phyloP scores from a whole-genome alignment of 495 filamentous ascomycete species.

The Lichenothelia convexa region DNA sequence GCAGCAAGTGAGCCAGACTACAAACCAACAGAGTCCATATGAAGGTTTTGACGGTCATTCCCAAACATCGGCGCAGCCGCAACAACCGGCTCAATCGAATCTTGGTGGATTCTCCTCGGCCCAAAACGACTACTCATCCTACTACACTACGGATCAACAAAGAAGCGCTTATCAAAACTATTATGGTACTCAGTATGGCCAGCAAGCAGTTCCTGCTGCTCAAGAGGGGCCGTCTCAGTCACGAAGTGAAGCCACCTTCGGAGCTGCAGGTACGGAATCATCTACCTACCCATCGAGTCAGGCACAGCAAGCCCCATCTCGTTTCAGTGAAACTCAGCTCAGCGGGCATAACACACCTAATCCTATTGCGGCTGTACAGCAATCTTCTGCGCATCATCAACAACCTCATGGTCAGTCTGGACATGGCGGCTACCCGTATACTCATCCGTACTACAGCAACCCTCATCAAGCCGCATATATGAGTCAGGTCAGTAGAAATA shows the following conservation, averaged over 20 bases:
- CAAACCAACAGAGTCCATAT: constrained; percentile 33
- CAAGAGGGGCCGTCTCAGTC: no score
- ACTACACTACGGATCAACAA: constrained; percentile 64
- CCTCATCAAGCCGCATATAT: constrained; percentile 69
- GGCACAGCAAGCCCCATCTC: constrained; percentile 32
- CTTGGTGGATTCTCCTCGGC: constrained; percentile 48
- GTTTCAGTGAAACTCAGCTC: constrained; percentile 64
- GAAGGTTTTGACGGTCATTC: constrained; percentile 33
- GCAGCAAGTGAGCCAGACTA: no score
- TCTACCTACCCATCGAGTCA: not conserved
- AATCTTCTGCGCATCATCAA: constrained; percentile 41
- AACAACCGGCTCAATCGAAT: constrained; percentile 28
- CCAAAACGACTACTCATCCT: constrained; percentile 63
- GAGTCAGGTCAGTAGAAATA: constrained; percentile 43
- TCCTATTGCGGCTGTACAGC: constrained; percentile 51
- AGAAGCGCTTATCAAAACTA: constrained; percentile 62
- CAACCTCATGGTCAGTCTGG: constrained; percentile 36
- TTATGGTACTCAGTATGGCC: constrained; percentile 54
- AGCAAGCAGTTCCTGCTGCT: constrained; percentile 42
- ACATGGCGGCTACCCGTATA: constrained; percentile 39
- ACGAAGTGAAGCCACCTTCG: not conserved
- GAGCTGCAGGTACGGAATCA: no score
- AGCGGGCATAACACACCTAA: constrained; percentile 82
- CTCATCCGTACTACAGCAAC: constrained; percentile 62
- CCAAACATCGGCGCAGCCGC: constrained; percentile 23